A percentile compares a stretch with the other conserved stretches of the same genome.
Conservation (phyloP, 1,284 basidiomycete genomes). For the Malassezia brasiliensis region DNA sequence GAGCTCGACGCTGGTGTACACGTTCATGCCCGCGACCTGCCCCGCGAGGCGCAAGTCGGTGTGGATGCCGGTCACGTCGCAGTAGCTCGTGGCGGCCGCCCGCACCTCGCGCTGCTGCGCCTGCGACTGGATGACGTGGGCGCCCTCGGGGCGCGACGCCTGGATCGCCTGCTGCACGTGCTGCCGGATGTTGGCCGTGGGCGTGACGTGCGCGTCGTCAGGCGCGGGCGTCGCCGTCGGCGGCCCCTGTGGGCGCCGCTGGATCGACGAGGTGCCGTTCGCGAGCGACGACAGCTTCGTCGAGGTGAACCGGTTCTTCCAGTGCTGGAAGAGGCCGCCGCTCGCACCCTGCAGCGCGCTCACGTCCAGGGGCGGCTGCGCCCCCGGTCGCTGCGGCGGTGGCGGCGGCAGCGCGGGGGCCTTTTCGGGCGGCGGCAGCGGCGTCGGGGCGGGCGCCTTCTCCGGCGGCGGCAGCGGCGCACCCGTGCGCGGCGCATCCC, state of each 20-base stretch:
- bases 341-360: not conserved
- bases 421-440: not conserved
- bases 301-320: constrained; percentile 22
- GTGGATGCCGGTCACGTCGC: constrained; percentile 46
- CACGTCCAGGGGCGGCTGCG: not conserved
- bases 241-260: constrained; percentile 11
- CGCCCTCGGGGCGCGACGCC: constrained; percentile 48
- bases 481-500: not conserved
- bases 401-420: not conserved
- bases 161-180: constrained; percentile 47
- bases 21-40: constrained; percentile 46
- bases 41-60: constrained; percentile 48
- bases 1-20: constrained; percentile 45
- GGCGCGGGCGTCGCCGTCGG: not conserved
- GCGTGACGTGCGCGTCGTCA: constrained; percentile 1
- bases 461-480: not conserved
- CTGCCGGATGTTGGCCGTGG: constrained; percentile 33
- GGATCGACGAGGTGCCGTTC: constrained; percentile 34
- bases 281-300: constrained; percentile 30
- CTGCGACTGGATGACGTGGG: constrained; percentile 43
- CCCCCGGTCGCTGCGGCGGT: not conserved
- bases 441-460: not conserved
- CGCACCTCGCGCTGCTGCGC: constrained; percentile 47
- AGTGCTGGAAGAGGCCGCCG: constrained; percentile 24
- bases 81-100: constrained; percentile 48